Conservation (phyloP, 306 rosid genomes). For the Quercus berberidifolia region DNA sequence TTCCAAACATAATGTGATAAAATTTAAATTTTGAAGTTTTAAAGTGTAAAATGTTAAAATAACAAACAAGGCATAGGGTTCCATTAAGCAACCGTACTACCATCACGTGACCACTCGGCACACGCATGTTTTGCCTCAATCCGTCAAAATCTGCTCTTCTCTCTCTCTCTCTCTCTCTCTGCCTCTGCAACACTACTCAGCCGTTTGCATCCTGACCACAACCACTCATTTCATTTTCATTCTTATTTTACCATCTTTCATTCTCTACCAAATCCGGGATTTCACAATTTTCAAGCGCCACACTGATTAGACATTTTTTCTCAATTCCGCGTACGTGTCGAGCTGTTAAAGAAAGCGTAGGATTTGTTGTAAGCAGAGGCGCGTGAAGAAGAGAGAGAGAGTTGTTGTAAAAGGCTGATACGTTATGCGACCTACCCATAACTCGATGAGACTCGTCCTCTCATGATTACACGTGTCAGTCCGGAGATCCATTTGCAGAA, state of each 20-base stretch:
- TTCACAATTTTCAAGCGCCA: neutral
- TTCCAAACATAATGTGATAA: accelerated
- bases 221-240: neutral
- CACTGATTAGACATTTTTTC: neutral
- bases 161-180: neutral
- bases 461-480: neutral
- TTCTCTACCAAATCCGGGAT: too few relatives aligned
- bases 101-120: conserved; percentile 23
- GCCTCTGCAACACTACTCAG: conserved; percentile 4
- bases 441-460: neutral
- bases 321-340: accelerated
- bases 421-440: neutral
- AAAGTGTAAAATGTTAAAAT: too few relatives aligned
- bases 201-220: neutral
- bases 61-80: conserved; percentile 1
- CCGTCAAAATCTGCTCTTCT: conserved; percentile 15
- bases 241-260: too few relatives aligned
- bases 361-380: neutral
- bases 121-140: conserved; percentile 8
- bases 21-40: too few relatives aligned
- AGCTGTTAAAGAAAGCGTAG: too few relatives aligned
- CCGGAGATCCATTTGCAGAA: neutral
- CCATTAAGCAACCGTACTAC: neutral
- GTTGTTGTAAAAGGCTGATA: neutral
- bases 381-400: neutral